These are phyloP conservation scores for Anastatica hierochuntica DNA, from an alignment of 345 rosid species.

Conservation along the genomic window DNA sequence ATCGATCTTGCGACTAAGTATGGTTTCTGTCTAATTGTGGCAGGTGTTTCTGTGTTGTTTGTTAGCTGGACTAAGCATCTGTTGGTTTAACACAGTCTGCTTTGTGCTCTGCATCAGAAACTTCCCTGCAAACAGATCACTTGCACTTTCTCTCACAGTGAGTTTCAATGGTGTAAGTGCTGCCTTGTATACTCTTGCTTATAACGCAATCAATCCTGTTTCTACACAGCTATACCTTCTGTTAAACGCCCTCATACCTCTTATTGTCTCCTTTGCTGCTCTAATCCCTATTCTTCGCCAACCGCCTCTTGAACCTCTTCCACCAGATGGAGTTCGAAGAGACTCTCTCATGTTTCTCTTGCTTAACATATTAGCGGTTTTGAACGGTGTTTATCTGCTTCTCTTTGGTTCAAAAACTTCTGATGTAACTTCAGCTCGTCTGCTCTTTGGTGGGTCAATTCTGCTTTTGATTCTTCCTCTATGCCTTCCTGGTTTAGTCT, in stretches of 20 bases:
- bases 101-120: constrained; percentile 83
- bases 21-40: constrained; percentile 11
- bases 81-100: constrained; percentile 98
- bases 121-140: constrained; percentile 65
- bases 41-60: constrained; percentile 82
- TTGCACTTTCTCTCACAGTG: constrained; percentile 83
- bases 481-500: constrained; percentile 66
- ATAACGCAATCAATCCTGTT: constrained; percentile 53
- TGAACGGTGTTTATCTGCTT: constrained; percentile 81
- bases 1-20: not conserved
- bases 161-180: constrained; percentile 95
- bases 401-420: constrained; percentile 41
- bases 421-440: constrained; percentile 30
- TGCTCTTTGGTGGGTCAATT: constrained; percentile 63
- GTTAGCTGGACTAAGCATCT: constrained; percentile 82
- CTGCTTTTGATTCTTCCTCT: constrained; percentile 60
- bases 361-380: constrained; percentile 52
- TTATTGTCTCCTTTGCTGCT: constrained; percentile 48
- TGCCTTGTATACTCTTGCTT: constrained; percentile 73
- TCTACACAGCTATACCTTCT: constrained; percentile 57
- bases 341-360: constrained; percentile 72
- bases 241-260: constrained; percentile 58
- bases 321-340: constrained; percentile 54
- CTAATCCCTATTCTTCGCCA: constrained; percentile 80
- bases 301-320: constrained; percentile 66